Percentiles rank a stretch among this genome's conserved stretches.
These are phyloP conservation scores for Herpetomonas tarakana DNA, from an alignment of 208 protist genomes.

Conservation along the genomic window DNA sequence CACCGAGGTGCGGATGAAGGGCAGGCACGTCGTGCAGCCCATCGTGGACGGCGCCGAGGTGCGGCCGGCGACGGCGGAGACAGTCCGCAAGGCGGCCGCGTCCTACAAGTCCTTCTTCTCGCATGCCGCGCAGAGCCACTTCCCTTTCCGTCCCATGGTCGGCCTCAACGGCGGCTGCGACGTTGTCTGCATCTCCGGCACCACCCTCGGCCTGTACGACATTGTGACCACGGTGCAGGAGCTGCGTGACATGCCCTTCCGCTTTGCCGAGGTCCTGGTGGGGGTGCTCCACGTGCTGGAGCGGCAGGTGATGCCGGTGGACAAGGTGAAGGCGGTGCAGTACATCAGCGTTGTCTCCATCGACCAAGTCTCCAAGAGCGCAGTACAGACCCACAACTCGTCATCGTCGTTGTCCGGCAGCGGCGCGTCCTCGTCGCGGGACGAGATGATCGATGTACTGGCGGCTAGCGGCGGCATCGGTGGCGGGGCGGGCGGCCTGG, in stretches of 20 bases:
- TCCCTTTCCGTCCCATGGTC: conserved; percentile 65
- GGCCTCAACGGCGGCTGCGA: conserved; percentile 82
- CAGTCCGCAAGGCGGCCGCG: conserved; percentile 50
- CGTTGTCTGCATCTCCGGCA: conserved; percentile 62
- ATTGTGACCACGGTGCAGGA: conserved; percentile 59
- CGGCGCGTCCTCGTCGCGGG: not conserved
- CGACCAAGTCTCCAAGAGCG: conserved; percentile 33
- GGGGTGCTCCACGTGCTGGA: conserved; percentile 71
- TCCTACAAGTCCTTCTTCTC: conserved; percentile 78
- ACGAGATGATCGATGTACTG: not conserved
- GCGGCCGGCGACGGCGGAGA: conserved; percentile 52
- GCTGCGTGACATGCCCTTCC: conserved; percentile 33
- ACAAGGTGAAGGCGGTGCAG: conserved; percentile 60
- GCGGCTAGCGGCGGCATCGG: not conserved
- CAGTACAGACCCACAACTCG: not conserved
- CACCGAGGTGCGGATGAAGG: conserved; percentile 40
- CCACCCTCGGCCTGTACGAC: conserved; percentile 71
- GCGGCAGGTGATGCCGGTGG: conserved; percentile 56
- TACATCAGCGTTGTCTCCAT: conserved; percentile 75
- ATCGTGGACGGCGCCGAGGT: conserved; percentile 15
- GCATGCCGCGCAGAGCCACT: conserved; percentile 51
- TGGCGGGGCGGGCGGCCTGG: not conserved
- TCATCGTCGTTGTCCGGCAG: too few relatives aligned
- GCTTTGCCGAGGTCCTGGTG: conserved; percentile 76
- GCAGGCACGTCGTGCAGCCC: conserved; percentile 11